Evolutionary conservation across 2,329 filamentous ascomycete genomes (phyloP).

Genomic region (Aspergillus sp.): DNA sequence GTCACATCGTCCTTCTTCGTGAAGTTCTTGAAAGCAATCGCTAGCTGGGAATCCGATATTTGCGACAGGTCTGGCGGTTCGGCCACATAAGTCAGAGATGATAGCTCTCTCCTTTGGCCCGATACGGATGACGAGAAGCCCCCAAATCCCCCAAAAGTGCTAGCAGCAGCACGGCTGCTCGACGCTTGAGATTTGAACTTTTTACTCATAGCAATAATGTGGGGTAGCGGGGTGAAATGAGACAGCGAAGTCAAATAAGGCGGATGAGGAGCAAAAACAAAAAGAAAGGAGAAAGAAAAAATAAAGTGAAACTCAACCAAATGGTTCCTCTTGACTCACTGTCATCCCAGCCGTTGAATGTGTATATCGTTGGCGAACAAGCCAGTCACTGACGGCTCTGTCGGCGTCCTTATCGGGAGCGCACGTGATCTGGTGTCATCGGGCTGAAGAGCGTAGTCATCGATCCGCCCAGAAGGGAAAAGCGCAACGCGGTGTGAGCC

Average conservation of each 20-base stretch:
- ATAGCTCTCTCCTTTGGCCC: conserved; percentile 49
- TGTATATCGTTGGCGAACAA: not conserved
- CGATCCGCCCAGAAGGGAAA: conserved; percentile 32
- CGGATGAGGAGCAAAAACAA: not conserved
- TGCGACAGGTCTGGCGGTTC: conserved; percentile 78
- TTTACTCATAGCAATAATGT: conserved; percentile 60
- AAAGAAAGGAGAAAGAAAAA: not conserved
- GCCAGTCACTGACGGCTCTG: not conserved
- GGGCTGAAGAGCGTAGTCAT: conserved; percentile 11
- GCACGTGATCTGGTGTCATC: conserved; percentile 35
- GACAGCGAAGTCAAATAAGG: conserved; percentile 14
- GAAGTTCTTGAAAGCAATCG: conserved; percentile 90
- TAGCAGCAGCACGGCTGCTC: conserved; percentile 59
- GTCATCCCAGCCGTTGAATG: conserved; percentile 6
- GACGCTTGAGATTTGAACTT: conserved; percentile 65
- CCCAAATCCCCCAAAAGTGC: conserved; percentile 49
- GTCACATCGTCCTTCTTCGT: conserved; percentile 92
- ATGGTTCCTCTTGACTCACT: conserved; percentile 2
- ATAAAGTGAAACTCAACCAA: conserved; percentile 1
- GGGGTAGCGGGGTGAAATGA: conserved; percentile 27
- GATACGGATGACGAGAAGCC: conserved; percentile 37
- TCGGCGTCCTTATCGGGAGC: conserved; percentile 30
- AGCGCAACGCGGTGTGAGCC: conserved; percentile 22
- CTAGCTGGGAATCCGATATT: conserved; percentile 76
- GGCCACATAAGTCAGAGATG: conserved; percentile 79